Percentiles rank a stretch among this genome's conserved stretches.
These are phyloP conservation scores for Backusella morwellensis DNA, from an alignment of 192 early-diverging fungal genomes.

Conservation along the genomic window DNA sequence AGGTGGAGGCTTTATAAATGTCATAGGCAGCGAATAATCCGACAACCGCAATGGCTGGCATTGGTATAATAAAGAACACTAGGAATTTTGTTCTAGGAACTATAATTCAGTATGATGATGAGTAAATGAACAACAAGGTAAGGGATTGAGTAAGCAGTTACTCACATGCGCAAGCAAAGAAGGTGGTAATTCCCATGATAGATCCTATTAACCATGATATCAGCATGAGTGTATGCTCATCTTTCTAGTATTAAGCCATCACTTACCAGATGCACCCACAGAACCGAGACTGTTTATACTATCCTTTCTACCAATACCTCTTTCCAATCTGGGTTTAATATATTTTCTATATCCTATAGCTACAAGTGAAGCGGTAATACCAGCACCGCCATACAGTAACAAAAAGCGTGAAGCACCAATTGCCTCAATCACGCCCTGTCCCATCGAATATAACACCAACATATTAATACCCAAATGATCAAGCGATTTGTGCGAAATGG, in stretches of 20 bases:
- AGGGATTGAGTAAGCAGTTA: background rate
- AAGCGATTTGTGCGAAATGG: constrained; percentile 43
- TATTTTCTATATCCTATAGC: constrained; percentile 38
- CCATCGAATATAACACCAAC: constrained; percentile 47
- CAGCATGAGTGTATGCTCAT: background rate
- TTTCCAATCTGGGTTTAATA: constrained; percentile 35
- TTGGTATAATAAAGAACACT: constrained; percentile 50
- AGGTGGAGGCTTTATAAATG: constrained; percentile 40
- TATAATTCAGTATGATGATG: constrained; percentile 7
- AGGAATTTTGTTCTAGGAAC: constrained; percentile 44
- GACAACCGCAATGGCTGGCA: constrained; percentile 46
- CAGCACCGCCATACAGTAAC: constrained; percentile 40
- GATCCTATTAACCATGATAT: constrained; percentile 12
- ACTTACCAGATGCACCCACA: constrained; percentile 47
- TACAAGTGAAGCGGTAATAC: constrained; percentile 34
- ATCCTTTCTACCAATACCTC: constrained; percentile 1
- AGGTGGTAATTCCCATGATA: constrained; percentile 49
- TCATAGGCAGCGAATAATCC: constrained; percentile 51
- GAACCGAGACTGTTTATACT: constrained; percentile 31
- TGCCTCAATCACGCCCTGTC: constrained; percentile 38
- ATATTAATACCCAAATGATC: constrained; percentile 49
- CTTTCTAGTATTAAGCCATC: background rate
- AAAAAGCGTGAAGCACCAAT: constrained; percentile 45
- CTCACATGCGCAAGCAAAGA: constrained; percentile 46
- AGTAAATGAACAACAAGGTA: background rate